Percentiles rank a stretch among this genome's conserved stretches.
Evolutionary conservation across 257 asterid genomes (phyloP).

Genomic region (Solanum dulcamara): DNA sequence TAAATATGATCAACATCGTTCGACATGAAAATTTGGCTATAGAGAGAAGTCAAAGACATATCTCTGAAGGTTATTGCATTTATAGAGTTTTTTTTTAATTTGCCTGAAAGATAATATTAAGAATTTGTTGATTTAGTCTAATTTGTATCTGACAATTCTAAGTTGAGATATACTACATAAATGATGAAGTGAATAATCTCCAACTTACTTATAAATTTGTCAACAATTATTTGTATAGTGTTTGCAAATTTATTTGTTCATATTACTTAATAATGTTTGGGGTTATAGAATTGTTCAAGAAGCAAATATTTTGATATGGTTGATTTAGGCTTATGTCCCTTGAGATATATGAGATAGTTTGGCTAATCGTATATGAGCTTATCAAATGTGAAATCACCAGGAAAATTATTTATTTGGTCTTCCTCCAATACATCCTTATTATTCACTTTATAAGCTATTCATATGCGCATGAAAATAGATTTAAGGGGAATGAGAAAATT

Average conservation of each 20-base stretch:
- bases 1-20: background rate
- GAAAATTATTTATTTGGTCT: too few relatives aligned
- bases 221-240: background rate
- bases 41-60: background rate
- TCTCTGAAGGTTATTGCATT: background rate
- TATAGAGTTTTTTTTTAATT: background rate
- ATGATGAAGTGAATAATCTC: background rate
- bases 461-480: too few relatives aligned
- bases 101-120: background rate
- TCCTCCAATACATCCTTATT: too few relatives aligned
- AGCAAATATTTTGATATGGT: background rate
- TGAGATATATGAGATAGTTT: background rate
- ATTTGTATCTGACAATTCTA: background rate
- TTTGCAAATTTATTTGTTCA: background rate
- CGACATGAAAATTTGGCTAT: background rate
- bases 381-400: background rate
- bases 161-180: background rate
- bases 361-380: background rate
- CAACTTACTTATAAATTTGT: background rate
- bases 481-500: too few relatives aligned
- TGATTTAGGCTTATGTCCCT: background rate
- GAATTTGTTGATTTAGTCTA: background rate
- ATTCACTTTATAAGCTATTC: too few relatives aligned
- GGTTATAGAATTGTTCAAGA: background rate
- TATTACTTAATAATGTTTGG: background rate